Percentiles rank a stretch among this genome's conserved stretches.
Evolutionary conservation across 2,329 filamentous ascomycete genomes (phyloP).

Genomic region (Diaporthe citriasiana): DNA sequence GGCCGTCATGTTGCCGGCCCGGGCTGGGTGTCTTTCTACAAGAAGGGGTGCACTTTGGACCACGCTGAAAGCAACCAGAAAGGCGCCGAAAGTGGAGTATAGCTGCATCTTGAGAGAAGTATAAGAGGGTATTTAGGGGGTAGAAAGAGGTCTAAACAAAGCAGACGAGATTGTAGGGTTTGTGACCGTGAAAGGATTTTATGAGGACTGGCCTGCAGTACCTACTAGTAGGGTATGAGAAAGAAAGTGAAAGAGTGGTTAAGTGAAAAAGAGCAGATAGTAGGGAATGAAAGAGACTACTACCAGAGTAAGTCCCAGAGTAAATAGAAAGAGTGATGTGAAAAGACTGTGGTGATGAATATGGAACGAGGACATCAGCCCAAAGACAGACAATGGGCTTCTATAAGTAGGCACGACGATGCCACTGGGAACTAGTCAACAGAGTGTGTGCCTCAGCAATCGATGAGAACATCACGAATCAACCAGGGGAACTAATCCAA

Average conservation of each 20-base stretch:
- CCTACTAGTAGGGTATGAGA: not conserved
- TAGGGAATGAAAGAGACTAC: not conserved
- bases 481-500: not conserved
- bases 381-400: not conserved
- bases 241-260: not conserved
- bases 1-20: not conserved
- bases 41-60: not conserved
- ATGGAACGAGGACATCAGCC: not conserved
- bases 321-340: not conserved
- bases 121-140: not conserved
- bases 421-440: not conserved
- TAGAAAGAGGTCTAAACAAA: no score
- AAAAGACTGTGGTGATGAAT: not conserved
- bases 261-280: not conserved
- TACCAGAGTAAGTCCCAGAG: not conserved
- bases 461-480: not conserved
- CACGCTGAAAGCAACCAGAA: not conserved
- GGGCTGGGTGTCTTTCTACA: not conserved
- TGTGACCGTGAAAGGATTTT: not conserved
- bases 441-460: not conserved
- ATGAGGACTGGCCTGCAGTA: not conserved
- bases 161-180: not conserved
- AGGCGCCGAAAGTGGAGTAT: not conserved
- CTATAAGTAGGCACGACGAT: not conserved
- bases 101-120: not conserved